Base-by-base conservation (phyloP, 805 yeast species). In the Monosporozyma unispora region DNA sequence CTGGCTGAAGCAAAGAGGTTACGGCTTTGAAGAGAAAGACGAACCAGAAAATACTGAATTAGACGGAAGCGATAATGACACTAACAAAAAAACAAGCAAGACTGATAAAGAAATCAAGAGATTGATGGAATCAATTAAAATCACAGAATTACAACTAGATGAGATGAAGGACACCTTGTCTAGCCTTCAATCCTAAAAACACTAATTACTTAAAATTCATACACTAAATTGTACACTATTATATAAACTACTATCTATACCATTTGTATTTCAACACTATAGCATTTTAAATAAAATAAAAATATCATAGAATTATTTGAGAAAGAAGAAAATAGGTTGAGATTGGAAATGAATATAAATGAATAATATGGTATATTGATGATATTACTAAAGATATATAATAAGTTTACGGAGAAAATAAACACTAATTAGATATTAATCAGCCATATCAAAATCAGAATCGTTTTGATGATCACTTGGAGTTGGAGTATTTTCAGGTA, bases 1-100 rank as follows among this genome's bases (percentile, higher is more conserved):
- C 42, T 86, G 95, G 95, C 70, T 86, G 43, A 72, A 73, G 38
- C 69, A 69, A 28, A 40, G 37, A 35, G 38, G 25, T 16, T 25
- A 44, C 14, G 39, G 25, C 11, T 22, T 12, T 5, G 45, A 19
- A 9, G 4, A 16, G 4, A 11, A 35, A 12, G 28, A 46, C 3
- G 46, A 25, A 4, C 7, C 25, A 4, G 27, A 19, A 3, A 10
- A 14, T 29, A 11, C 37, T 25, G 23, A 18, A 7, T 21, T 29
- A 29, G 9, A 16, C 6, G 8, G 16, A 9, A 25, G 7, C 12
- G 39, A 31, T 12, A 31, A 29, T 8, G 7, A 5, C 14, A 39
- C 12, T 39, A 39, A 39, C 27, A 14, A 39, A 16, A 21, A 21
- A 8, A 39, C 25, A 19, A 10, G 12, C 8, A 39, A 21, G 9